Evolutionary conservation across 1,139 yeast species (phyloP).

Genomic region (Geotrichum reessii): DNA sequence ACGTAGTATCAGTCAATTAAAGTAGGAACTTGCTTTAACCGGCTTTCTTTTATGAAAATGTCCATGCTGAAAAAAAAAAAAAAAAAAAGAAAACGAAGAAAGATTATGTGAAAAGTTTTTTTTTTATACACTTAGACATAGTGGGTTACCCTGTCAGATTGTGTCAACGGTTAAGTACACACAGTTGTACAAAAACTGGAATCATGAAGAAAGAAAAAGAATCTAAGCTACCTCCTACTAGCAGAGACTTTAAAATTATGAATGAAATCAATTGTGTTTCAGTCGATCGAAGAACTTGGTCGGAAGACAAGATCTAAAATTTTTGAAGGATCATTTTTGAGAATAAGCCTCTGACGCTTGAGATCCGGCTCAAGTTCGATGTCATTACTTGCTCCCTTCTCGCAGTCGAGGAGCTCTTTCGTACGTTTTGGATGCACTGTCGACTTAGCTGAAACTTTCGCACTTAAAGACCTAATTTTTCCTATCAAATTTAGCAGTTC

Average conservation of each 20-base stretch:
- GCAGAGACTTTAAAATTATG: neutral
- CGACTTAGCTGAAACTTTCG: conserved; percentile 2
- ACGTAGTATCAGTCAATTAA: conserved; percentile 18
- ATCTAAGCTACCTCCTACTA: neutral
- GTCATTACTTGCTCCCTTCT: neutral
- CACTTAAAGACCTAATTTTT: conserved; percentile 9
- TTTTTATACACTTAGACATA: neutral
- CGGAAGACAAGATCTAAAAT: neutral
- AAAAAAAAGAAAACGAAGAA: neutral
- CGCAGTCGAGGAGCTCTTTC: neutral
- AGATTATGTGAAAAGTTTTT: neutral
- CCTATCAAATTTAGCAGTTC: conserved; percentile 12
- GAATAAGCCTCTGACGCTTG: conserved; percentile 12
- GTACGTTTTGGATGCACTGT: neutral
- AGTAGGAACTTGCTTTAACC: conserved; percentile 10
- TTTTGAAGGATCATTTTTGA: conserved; percentile 12
- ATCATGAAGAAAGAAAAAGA: neutral
- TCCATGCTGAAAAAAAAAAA: conserved; percentile 10
- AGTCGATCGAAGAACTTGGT: neutral
- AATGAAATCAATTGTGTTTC: neutral
- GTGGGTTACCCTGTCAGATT: conserved; percentile 8
- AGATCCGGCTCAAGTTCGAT: conserved; percentile 7
- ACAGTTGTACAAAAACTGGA: neutral
- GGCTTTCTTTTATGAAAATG: conserved; percentile 11
- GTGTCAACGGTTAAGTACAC: neutral